Evolutionary conservation across 2,329 filamentous ascomycete genomes (phyloP).

Genomic region (Epichloe sibirici): DNA sequence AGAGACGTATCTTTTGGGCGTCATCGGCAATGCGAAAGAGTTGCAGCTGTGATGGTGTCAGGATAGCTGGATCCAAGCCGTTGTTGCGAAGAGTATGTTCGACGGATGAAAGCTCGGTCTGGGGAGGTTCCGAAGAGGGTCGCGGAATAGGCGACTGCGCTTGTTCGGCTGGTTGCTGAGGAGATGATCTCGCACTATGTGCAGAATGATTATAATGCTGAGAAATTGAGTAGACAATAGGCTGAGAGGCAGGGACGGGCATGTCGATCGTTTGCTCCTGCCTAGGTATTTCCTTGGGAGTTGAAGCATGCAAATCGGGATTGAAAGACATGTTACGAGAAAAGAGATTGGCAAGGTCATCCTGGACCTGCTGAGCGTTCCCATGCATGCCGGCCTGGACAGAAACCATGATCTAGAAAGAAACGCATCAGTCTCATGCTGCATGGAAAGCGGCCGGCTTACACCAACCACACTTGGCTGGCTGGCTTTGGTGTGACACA

Average conservation of each 20-base stretch:
- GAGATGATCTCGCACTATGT: slow-evolving; percentile 35
- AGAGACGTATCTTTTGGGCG: slow-evolving; percentile 58
- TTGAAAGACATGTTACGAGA: slow-evolving; percentile 60
- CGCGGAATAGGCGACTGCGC: slow-evolving; percentile 26
- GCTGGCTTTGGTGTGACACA: not conserved
- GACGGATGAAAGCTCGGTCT: slow-evolving; percentile 35
- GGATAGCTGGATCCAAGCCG: slow-evolving; percentile 54
- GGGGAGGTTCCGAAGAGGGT: slow-evolving; percentile 38
- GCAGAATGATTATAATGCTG: slow-evolving; percentile 77
- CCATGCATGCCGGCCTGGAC: slow-evolving; percentile 18
- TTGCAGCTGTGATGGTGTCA: slow-evolving; percentile 64
- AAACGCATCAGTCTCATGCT: not conserved
- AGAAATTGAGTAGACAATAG: slow-evolving; percentile 60
- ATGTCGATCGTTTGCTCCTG: slow-evolving; percentile 16
- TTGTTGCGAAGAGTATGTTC: slow-evolving; percentile 50
- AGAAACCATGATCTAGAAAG: slow-evolving; percentile 24
- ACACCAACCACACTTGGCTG: not conserved
- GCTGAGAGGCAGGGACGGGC: slow-evolving; percentile 18
- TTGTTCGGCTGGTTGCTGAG: slow-evolving; percentile 15
- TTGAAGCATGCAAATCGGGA: slow-evolving; percentile 20
- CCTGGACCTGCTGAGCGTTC: slow-evolving; percentile 46
- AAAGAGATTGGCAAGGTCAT: slow-evolving; percentile 75
- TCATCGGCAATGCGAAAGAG: slow-evolving; percentile 67
- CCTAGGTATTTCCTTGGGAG: slow-evolving; percentile 16
- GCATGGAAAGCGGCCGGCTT: not conserved